phyloP scores from a whole-genome alignment of 164 flowering plant genomes.

The Echeveria elegans region DNA sequence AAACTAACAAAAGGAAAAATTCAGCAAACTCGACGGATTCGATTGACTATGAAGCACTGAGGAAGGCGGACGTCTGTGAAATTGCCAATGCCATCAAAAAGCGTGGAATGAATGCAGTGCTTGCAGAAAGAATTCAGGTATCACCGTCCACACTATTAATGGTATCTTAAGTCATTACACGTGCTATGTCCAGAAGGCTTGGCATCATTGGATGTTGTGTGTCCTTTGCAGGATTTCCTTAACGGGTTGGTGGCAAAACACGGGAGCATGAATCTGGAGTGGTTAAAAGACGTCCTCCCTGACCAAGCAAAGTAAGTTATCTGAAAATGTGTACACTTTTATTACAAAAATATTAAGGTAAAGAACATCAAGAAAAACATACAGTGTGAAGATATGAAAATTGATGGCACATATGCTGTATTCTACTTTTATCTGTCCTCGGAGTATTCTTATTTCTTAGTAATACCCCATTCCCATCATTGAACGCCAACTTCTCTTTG shows the following conservation, averaged over 20 bases:
- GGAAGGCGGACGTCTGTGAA: slow-evolving; percentile 47
- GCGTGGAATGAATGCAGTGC: slow-evolving; percentile 87
- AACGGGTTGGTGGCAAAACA: slow-evolving; percentile 34
- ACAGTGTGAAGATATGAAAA: neutral
- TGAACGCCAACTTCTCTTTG: neutral
- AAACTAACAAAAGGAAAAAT: slow-evolving; percentile 34
- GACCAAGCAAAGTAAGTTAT: slow-evolving; percentile 41
- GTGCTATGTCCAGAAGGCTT: neutral
- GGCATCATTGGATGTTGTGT: neutral
- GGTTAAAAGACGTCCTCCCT: slow-evolving; percentile 45
- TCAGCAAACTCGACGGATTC: slow-evolving; percentile 45
- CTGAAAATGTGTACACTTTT: neutral
- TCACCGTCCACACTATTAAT: too few relatives aligned
- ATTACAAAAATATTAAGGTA: neutral
- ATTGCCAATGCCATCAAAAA: slow-evolving; percentile 60
- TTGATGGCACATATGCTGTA: neutral
- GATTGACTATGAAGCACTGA: slow-evolving; percentile 71
- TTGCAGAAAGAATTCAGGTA: slow-evolving; percentile 86
- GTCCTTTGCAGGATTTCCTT: slow-evolving; percentile 36
- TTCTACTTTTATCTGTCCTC: too few relatives aligned
- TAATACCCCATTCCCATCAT: neutral
- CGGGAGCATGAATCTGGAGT: slow-evolving; percentile 45
- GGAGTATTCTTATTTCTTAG: neutral
- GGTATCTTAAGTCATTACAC: neutral
- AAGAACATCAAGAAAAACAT: neutral